A percentile compares a stretch with the other conserved stretches of the same genome.
phyloP scores from a whole-genome alignment of 305 asterid genomes.

The Fraxinus sp. region DNA sequence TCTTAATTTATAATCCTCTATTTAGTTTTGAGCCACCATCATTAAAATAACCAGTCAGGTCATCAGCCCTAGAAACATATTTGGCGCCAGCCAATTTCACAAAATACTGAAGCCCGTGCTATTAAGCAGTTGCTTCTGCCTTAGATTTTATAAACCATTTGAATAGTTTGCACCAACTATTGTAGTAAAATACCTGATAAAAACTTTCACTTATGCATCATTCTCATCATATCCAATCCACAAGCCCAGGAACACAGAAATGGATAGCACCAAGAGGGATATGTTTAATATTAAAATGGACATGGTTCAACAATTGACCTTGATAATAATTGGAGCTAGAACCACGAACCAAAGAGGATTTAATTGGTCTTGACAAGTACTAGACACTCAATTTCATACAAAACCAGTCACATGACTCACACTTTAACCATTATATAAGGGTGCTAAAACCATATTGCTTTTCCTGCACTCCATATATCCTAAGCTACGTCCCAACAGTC shows the following conservation, averaged over 20 bases:
- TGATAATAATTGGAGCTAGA: background rate
- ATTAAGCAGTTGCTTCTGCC: background rate
- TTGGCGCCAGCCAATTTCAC: background rate
- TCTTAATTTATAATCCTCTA: background rate
- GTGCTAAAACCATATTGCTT: background rate
- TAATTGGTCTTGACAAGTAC: background rate
- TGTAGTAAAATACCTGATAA: background rate
- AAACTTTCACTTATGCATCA: conserved; percentile 3
- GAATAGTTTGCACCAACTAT: background rate
- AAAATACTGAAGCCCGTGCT: background rate
- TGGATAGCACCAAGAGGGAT: background rate
- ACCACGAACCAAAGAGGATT: background rate
- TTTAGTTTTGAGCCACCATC: background rate
- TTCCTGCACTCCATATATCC: background rate
- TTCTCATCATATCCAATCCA: conserved; percentile 7
- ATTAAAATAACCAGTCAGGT: background rate
- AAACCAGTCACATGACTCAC: background rate
- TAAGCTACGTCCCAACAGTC: background rate
- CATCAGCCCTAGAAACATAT: background rate
- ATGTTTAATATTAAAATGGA: background rate
- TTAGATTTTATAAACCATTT: background rate
- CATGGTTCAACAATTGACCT: background rate
- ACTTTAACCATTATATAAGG: background rate
- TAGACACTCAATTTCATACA: background rate
- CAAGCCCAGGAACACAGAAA: background rate